Evolutionary conservation across 441 rosid genomes (phyloP), one percentile per base, ranked within the genome.

Genomic region (Mallotus repandus): DNA sequence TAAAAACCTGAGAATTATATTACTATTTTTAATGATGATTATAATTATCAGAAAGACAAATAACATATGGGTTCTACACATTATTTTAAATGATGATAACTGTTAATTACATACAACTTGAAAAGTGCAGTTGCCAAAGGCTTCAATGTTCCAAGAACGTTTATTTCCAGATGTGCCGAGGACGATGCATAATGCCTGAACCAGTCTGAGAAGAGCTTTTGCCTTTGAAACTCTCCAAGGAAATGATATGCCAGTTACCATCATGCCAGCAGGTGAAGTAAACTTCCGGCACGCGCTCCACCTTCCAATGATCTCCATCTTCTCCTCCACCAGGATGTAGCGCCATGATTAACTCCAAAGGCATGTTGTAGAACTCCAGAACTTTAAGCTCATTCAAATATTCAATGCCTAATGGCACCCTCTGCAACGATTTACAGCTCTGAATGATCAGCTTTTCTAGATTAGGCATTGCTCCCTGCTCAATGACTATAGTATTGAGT

Each of bases 341-440:
- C 4, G 76, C 74, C 80, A 54, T 64, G 25, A 83, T 81, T 9
- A 82, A 65, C 35, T 83, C 77, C 16, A 62, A 57, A 0, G 84
- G 86, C 85, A 85, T 85, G 21, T 85, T 80, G 49, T 82, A 77
- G 66, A 84, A 80, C 18, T 84, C 77, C 0, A 84, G 69, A 38
- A 70, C 60, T 66, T 81, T 82, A 1, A 86, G 75, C 54, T 71
- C 70, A n/a, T 32, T 48, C 74, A 85, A 73, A 68, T 82, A 69
- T 56, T 82, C 82, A 2, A 79, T 87, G 29, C 91, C 91, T 22
- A 43, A 68, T 5, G 89, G 87, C 16, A 85, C 82, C 16, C 69
- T 82, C 55, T 68, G 76, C 80, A 87, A 43, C 11, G 8, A 35
- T 56, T 70, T 70, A 45, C 91, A 87, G 19, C 84, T 70, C 35